Evolutionary conservation across 2,329 filamentous ascomycete genomes (phyloP).

Genomic region (Colletotrichum sp.): DNA sequence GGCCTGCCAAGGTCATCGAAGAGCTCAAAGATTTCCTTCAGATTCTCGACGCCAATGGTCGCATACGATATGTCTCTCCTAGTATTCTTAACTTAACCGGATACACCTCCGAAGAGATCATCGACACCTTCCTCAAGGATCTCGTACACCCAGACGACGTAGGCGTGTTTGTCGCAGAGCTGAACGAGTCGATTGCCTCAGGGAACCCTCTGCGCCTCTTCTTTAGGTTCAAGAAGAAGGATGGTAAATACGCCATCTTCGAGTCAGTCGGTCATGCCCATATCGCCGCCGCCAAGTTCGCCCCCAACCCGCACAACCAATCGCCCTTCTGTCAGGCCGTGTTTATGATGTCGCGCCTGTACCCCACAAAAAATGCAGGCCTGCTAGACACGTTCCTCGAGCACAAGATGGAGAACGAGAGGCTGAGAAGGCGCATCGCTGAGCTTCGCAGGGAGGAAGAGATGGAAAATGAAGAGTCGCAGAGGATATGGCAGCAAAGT

Average conservation of each 20-base stretch:
- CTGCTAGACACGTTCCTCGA: constrained; percentile 93
- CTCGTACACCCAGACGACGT: constrained; percentile 87
- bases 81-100: constrained; percentile 79
- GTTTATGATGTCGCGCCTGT: constrained; percentile 91
- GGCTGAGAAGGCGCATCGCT: constrained; percentile 81
- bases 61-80: constrained; percentile 85
- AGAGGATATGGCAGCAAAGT: constrained; percentile 64
- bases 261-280: constrained; percentile 94
- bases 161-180: constrained; percentile 81
- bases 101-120: constrained; percentile 72
- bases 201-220: constrained; percentile 84
- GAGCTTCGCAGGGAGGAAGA: constrained; percentile 86
- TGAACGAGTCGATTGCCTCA: constrained; percentile 86
- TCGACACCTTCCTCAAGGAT: constrained; percentile 79
- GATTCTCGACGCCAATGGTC: constrained; percentile 84
- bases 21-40: constrained; percentile 89
- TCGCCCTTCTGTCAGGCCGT: constrained; percentile 83
- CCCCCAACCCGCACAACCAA: constrained; percentile 67
- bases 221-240: constrained; percentile 80
- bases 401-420: constrained; percentile 96
- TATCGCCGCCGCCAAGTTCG: constrained; percentile 72
- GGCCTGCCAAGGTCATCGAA: constrained; percentile 88
- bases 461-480: constrained; percentile 74
- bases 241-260: constrained; percentile 79
- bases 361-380: constrained; percentile 85